Percentiles rank a stretch among this genome's conserved stretches.
Conservation (phyloP, 2,329 filamentous ascomycete genomes). For the Microsporum audouinii region DNA sequence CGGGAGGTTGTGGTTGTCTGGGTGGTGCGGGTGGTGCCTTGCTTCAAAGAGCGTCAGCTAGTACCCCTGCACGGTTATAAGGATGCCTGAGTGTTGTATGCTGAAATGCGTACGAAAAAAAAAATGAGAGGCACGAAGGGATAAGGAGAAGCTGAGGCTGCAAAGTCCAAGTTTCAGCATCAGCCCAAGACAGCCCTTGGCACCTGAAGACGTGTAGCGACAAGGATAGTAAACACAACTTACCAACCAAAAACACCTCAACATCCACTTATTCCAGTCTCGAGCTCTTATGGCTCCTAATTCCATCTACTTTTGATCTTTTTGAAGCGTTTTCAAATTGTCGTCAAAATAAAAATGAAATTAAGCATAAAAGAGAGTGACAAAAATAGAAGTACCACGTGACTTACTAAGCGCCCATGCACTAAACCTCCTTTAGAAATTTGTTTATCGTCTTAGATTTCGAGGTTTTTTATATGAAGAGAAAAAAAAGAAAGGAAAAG, state of each 20-base stretch:
- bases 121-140: neutral
- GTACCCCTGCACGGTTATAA: neutral
- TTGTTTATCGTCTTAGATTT: neutral
- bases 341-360: neutral
- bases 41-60: neutral
- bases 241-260: no score
- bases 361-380: neutral
- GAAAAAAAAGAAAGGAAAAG: neutral
- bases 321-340: neutral
- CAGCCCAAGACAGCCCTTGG: no score
- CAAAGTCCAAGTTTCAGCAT: no score
- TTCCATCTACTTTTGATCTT: neutral
- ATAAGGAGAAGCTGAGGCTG: neutral
- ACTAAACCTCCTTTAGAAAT: neutral
- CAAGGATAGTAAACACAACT: no score
- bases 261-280: no score
- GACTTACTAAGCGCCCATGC: neutral
- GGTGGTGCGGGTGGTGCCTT: neutral
- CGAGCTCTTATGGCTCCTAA: no score
- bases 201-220: no score
- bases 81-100: neutral
- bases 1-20: neutral
- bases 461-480: neutral
- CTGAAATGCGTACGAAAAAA: neutral
- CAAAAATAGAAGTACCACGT: neutral